Conservation (phyloP, 345 rosid genomes). For the Gossypium raimondii region DNA sequence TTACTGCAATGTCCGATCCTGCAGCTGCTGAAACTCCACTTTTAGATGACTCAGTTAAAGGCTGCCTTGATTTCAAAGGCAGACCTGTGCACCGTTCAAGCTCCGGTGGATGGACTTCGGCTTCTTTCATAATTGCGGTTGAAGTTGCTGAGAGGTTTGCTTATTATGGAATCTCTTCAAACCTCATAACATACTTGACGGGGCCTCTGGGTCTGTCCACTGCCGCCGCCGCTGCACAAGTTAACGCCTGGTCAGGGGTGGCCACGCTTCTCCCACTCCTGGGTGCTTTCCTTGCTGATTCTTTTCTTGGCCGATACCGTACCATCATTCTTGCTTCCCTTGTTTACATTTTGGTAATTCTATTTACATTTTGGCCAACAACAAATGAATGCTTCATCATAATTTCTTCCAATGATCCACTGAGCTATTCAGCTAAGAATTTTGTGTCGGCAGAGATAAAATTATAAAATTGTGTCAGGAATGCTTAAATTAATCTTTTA, state of each 20-base stretch:
- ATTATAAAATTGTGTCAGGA: too few species aligned
- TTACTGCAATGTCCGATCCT: not conserved
- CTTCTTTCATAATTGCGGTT: constrained; percentile 35
- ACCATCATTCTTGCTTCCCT: constrained; percentile 48
- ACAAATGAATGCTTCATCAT: not conserved
- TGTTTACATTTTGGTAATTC: constrained; percentile 44
- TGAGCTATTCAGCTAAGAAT: too few species aligned
- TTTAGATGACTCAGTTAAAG: constrained; percentile 24
- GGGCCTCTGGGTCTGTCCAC: constrained; percentile 17
- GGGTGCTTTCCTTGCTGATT: constrained; percentile 64
- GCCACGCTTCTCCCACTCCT: constrained; percentile 27
- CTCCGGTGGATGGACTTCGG: constrained; percentile 52
- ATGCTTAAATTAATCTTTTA: too few species aligned
- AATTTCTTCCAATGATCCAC: not conserved
- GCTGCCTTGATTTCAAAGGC: constrained; percentile 32
- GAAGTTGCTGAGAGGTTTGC: constrained; percentile 17
- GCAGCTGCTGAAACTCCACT: constrained; percentile 4
- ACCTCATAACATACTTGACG: constrained; percentile 17
- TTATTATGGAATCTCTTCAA: constrained; percentile 12
- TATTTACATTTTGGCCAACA: not conserved
- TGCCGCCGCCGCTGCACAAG: constrained; percentile 11
- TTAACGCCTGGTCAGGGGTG: constrained; percentile 10
- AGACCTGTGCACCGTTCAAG: constrained; percentile 28
- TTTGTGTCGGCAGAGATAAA: too few species aligned
- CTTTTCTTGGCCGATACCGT: constrained; percentile 59